Evolutionary conservation across 345 rosid species (phyloP).

Genomic region (Angophora floribunda): DNA sequence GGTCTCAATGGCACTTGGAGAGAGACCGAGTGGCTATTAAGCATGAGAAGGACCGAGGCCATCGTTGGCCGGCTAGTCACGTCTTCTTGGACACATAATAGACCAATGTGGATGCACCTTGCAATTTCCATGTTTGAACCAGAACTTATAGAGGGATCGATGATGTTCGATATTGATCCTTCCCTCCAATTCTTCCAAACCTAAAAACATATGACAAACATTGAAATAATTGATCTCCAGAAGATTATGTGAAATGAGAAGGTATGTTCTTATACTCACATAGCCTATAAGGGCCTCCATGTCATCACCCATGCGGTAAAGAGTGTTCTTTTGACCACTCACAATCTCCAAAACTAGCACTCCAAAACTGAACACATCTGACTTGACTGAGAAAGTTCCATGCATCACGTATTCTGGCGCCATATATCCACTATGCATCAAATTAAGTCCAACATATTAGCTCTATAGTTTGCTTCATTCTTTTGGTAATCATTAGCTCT

Average conservation of each 20-base stretch:
- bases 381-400: slow-evolving; percentile 36
- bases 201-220: slow-evolving; percentile 5
- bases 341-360: slow-evolving; percentile 39
- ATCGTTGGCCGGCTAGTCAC: slow-evolving; percentile 29
- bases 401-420: slow-evolving; percentile 37
- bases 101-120: slow-evolving; percentile 48
- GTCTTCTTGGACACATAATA: slow-evolving; percentile 52
- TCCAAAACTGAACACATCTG: slow-evolving; percentile 49
- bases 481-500: background rate
- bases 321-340: slow-evolving; percentile 25
- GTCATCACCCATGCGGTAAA: background rate
- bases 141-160: slow-evolving; percentile 20
- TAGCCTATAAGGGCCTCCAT: slow-evolving; percentile 18
- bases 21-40: slow-evolving; percentile 27
- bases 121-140: slow-evolving; percentile 19
- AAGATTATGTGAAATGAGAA: background rate
- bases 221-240: no score
- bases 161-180: slow-evolving; percentile 12
- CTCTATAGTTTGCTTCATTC: background rate
- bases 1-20: slow-evolving; percentile 37
- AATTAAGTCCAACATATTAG: background rate
- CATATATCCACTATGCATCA: background rate
- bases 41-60: slow-evolving; percentile 35
- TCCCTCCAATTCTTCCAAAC: slow-evolving; percentile 53
- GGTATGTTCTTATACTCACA: slow-evolving; percentile 6